phyloP scores from a whole-genome alignment of 768 basidiomycete species.

The Lanmaoa rubissima region DNA sequence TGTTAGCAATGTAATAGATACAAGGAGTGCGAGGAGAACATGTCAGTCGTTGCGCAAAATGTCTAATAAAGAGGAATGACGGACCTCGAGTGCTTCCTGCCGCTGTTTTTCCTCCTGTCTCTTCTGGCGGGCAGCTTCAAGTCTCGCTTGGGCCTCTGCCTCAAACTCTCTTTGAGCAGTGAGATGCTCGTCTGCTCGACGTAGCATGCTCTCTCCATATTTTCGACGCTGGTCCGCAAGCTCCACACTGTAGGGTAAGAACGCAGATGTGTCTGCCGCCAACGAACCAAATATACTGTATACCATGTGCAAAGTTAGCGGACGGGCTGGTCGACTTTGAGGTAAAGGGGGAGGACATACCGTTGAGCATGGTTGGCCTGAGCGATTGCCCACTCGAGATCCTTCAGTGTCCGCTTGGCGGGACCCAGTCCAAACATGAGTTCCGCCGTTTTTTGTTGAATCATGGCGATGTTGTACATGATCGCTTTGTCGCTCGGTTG shows the following conservation, averaged over 20 bases:
- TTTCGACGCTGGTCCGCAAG: slow-evolving; percentile 86
- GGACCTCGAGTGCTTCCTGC: slow-evolving; percentile 63
- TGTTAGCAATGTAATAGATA: slow-evolving; percentile 24
- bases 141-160: slow-evolving; percentile 62
- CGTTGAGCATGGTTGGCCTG: slow-evolving; percentile 86
- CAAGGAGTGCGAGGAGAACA: background rate
- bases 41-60: background rate
- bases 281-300: slow-evolving; percentile 80
- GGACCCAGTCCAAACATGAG: slow-evolving; percentile 73
- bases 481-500: slow-evolving; percentile 88
- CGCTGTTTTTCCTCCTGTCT: slow-evolving; percentile 79
- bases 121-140: slow-evolving; percentile 73
- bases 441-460: slow-evolving; percentile 94
- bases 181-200: slow-evolving; percentile 79
- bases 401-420: slow-evolving; percentile 75
- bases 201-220: slow-evolving; percentile 85
- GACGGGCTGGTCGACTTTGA: background rate
- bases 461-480: slow-evolving; percentile 96
- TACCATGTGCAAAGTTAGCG: background rate
- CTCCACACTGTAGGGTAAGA: slow-evolving; percentile 81
- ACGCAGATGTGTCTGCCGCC: slow-evolving; percentile 64
- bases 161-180: slow-evolving; percentile 70
- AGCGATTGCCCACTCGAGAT: slow-evolving; percentile 73
- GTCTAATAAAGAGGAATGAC: slow-evolving; percentile 17
- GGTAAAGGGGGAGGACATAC: slow-evolving; percentile 40